These are phyloP conservation scores for Aspergillus jensenii DNA, from an alignment of 2,329 filamentous ascomycete genomes.

Conservation along the genomic window DNA sequence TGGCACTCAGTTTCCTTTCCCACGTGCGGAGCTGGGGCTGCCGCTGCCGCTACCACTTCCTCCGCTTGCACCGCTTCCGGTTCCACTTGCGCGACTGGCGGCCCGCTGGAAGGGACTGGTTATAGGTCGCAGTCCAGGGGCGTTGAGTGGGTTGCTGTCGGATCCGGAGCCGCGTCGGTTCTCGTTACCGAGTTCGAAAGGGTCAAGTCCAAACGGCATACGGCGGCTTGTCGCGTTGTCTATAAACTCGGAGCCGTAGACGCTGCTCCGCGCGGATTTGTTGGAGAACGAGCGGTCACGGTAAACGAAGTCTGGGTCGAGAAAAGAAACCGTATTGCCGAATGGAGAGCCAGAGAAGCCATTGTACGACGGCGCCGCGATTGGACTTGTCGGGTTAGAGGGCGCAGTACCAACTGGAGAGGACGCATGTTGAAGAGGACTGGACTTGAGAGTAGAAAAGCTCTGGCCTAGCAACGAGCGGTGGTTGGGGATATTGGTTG, in stretches of 20 bases:
- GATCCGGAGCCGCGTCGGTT: slow-evolving; percentile 32
- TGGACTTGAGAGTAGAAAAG: slow-evolving; percentile 36
- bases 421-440: slow-evolving; percentile 35
- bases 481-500: slow-evolving; percentile 29
- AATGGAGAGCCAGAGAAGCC: slow-evolving; percentile 36
- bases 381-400: slow-evolving; percentile 36
- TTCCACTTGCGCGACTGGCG: slow-evolving; percentile 51
- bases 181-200: slow-evolving; percentile 31
- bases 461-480: slow-evolving; percentile 37
- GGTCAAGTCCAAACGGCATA: slow-evolving; percentile 31
- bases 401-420: slow-evolving; percentile 33
- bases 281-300: slow-evolving; percentile 45
- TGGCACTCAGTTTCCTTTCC: slow-evolving; percentile 27
- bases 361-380: slow-evolving; percentile 31
- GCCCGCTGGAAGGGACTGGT: slow-evolving; percentile 41
- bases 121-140: slow-evolving; percentile 35
- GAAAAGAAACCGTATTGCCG: slow-evolving; percentile 30
- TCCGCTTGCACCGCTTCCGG: slow-evolving; percentile 44
- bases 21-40: slow-evolving; percentile 40
- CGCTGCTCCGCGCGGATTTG: slow-evolving; percentile 39
- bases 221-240: slow-evolving; percentile 27
- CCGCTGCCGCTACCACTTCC: slow-evolving; percentile 42
- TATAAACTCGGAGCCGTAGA: slow-evolving; percentile 34
- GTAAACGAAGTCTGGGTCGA: slow-evolving; percentile 30
- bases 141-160: slow-evolving; percentile 32